These are phyloP conservation scores for Cryptococcus maquisensis DNA, from an alignment of 1,284 basidiomycete genomes.

Conservation along the genomic window DNA sequence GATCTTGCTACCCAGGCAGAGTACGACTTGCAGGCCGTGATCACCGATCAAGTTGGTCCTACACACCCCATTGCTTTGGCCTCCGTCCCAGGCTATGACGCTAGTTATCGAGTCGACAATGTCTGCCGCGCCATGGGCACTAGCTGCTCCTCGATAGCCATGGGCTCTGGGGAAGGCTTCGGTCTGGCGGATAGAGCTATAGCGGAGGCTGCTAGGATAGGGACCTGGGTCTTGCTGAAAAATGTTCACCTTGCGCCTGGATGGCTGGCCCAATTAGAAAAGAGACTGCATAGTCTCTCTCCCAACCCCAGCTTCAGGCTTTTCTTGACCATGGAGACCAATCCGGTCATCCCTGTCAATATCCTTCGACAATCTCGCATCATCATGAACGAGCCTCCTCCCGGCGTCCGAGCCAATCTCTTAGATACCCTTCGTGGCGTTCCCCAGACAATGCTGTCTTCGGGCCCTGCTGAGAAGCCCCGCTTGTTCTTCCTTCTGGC, in stretches of 20 bases:
- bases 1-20: slow-evolving; percentile 34
- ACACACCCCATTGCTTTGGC: slow-evolving; percentile 81
- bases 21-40: slow-evolving; percentile 67
- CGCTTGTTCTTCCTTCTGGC: slow-evolving; percentile 91
- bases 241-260: slow-evolving; percentile 91
- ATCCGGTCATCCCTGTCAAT: slow-evolving; percentile 78
- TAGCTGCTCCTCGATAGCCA: slow-evolving; percentile 80
- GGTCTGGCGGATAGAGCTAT: slow-evolving; percentile 90
- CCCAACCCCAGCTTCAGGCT: slow-evolving; percentile 86
- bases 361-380: slow-evolving; percentile 90
- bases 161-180: slow-evolving; percentile 99
- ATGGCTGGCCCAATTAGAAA: slow-evolving; percentile 92
- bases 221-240: slow-evolving; percentile 90
- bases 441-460: slow-evolving; percentile 57
- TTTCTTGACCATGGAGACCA: slow-evolving; percentile 95
- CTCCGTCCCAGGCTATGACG: slow-evolving; percentile 94
- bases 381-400: slow-evolving; percentile 95
- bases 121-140: slow-evolving; percentile 70
- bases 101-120: slow-evolving; percentile 88
- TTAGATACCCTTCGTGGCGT: slow-evolving; percentile 83
- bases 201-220: slow-evolving; percentile 79
- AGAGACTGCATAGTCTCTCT: slow-evolving; percentile 87
- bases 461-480: slow-evolving; percentile 82
- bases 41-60: slow-evolving; percentile 70
- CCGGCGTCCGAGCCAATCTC: slow-evolving; percentile 90